Evolutionary conservation across 75 land plant species (phyloP), one percentile per base, ranked within the genome.

Genomic region (Picea sitchensis): DNA sequence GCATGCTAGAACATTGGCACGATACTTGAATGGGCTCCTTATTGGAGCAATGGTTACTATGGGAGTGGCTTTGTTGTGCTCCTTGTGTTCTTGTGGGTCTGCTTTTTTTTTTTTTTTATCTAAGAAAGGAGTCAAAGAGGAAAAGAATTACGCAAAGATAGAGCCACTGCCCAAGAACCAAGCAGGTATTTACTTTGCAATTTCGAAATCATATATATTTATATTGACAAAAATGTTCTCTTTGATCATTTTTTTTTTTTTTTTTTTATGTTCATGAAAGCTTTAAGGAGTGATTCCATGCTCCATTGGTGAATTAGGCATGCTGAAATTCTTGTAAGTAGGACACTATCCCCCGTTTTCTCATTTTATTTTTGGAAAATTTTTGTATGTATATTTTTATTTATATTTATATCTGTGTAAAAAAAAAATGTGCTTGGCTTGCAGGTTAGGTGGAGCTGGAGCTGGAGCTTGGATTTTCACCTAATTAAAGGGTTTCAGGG

Each of bases 31-130:
- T 78, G 85, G 87, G 34, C 65, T 90, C 20, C 61, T 91, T 38
- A 91, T 93, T 76, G 88, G 96, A 64, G 84, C 91, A 31, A 84
- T 91, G 86, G 83, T 87, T 21, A 83, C 90, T 0, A 73, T 90
- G 83, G 90, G 85, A 77, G 80, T 91, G 60, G 78, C 78, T 11
- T 91, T 23, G 61, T 88, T 38, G 59, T 82, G 34, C 83, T 91
- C n/a, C 83, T 95, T 65, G 68, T 61, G 2, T 90, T 95, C 64
- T 86, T 91, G 36, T 88, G 89, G 89, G 79, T 91, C 58, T 86
- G 83, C 62, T 26, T 26, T 26, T 26, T 26, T 26, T 26, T 26
- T 26, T 26, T 83, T 91, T 38, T 44, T 87, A 4, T 84, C 90
- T 23, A 93, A 88, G 79, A 91, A 90, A 76, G 87, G 84, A 26